Evolutionary conservation across 2,329 filamentous ascomycete genomes (phyloP).

Genomic region (Pseudogymnoascus sp.): DNA sequence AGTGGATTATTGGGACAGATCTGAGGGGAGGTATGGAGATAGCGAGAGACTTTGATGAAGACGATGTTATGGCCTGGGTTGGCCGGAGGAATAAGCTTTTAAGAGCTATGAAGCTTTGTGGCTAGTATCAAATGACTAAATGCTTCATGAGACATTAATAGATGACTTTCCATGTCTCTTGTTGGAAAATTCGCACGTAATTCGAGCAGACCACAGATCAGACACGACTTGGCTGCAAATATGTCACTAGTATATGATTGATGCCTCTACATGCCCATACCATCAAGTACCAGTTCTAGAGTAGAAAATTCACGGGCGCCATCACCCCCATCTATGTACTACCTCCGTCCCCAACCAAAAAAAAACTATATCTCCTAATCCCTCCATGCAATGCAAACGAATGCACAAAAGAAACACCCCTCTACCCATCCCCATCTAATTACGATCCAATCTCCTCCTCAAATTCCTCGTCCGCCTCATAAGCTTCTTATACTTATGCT

Average conservation of each 20-base stretch:
- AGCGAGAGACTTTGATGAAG: not conserved
- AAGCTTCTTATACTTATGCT: slow-evolving; percentile 99
- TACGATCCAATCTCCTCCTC: slow-evolving; percentile 58
- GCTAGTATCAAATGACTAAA: not conserved
- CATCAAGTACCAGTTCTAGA: not conserved
- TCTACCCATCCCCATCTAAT: slow-evolving; percentile 23
- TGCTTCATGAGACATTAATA: not conserved
- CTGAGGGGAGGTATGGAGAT: not conserved
- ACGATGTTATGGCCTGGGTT: not conserved
- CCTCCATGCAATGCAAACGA: not conserved
- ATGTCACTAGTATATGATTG: slow-evolving; percentile 2
- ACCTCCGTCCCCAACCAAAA: not conserved
- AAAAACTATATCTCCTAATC: not conserved
- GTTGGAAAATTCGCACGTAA: not conserved
- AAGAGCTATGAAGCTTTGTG: not conserved
- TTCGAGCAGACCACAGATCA: not conserved
- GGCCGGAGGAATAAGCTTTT: not conserved
- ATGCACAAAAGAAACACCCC: not conserved
- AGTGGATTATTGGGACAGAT: not conserved
- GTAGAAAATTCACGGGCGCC: not conserved
- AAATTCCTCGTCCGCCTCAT: slow-evolving; percentile 86
- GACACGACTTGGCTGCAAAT: not conserved
- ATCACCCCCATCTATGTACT: slow-evolving; percentile 1
- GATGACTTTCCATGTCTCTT: not conserved
- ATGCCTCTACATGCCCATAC: not conserved